These are phyloP conservation scores for Cytospora piceae DNA, from an alignment of 2,329 filamentous ascomycete genomes.

Conservation along the genomic window DNA sequence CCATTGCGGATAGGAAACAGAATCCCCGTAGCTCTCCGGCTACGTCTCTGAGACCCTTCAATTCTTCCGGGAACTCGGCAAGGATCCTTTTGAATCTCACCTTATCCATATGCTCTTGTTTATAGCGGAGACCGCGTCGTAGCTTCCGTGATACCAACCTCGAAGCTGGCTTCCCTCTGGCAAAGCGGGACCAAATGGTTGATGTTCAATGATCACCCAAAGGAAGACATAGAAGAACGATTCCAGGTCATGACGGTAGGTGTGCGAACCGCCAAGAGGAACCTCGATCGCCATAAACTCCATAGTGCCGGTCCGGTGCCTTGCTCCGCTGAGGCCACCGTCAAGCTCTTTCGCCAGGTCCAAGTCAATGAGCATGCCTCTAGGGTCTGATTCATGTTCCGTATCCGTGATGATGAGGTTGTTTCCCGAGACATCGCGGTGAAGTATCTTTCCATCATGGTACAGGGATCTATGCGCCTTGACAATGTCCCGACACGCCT, in stretches of 20 bases:
- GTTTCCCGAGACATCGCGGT: slow-evolving; percentile 42
- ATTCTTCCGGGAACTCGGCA: background rate
- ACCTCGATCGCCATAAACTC: slow-evolving; percentile 43
- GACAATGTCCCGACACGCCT: slow-evolving; percentile 41
- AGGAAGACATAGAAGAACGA: slow-evolving; percentile 24
- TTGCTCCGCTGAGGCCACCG: slow-evolving; percentile 33
- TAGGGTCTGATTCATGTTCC: slow-evolving; percentile 30
- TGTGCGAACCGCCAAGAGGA: slow-evolving; percentile 37
- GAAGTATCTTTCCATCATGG: slow-evolving; percentile 39
- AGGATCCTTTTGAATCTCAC: background rate
- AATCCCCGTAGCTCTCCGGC: too few relatives aligned
- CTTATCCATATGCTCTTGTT: background rate
- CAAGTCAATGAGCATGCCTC: slow-evolving; percentile 42
- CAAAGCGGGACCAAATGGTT: background rate
- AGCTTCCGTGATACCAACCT: too few relatives aligned
- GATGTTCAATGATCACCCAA: background rate
- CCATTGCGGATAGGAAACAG: too few relatives aligned
- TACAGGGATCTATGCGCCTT: slow-evolving; percentile 42
- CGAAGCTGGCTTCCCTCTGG: too few relatives aligned
- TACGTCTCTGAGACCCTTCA: background rate
- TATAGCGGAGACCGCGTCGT: background rate
- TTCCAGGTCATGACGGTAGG: slow-evolving; percentile 36
- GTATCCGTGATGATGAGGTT: slow-evolving; percentile 43
- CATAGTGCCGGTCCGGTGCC: slow-evolving; percentile 38
- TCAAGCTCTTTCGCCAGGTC: slow-evolving; percentile 39